These are phyloP conservation scores for Phytophthora parvispora DNA, from an alignment of 352 stramenopile species.

Conservation along the genomic window DNA sequence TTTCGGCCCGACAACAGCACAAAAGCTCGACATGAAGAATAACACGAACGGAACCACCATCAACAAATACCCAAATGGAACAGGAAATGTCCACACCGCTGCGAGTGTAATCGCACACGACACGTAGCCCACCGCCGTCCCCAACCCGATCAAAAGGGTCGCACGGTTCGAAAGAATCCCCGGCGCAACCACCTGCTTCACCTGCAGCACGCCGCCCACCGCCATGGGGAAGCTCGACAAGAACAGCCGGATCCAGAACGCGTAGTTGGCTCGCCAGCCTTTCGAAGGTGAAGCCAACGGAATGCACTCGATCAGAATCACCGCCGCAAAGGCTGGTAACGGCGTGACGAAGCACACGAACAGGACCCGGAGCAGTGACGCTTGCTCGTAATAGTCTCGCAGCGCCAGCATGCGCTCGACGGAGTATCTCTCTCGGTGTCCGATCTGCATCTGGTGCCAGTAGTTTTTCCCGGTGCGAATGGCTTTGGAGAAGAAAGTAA, in stretches of 20 bases:
- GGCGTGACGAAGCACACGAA: conserved; percentile 4
- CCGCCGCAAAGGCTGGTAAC: conserved; percentile 11
- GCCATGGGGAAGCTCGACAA: conserved; percentile 13
- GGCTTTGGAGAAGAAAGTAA: neutral
- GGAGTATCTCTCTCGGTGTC: conserved; percentile 6
- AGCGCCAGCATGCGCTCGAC: conserved; percentile 5
- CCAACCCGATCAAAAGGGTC: neutral
- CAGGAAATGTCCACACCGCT: conserved; percentile 7
- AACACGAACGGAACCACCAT: neutral
- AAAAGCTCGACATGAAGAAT: neutral
- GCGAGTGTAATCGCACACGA: conserved; percentile 6
- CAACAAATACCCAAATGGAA: conserved; percentile 11
- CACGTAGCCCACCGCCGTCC: neutral
- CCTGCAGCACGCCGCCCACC: neutral
- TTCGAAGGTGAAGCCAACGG: conserved; percentile 15
- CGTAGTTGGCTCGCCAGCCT: conserved; percentile 29
- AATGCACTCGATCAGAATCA: conserved; percentile 27
- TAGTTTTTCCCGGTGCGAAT: neutral
- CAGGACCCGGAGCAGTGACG: conserved; percentile 1
- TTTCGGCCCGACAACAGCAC: neutral
- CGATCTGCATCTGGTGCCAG: conserved; percentile 10
- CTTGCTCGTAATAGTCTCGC: conserved; percentile 10
- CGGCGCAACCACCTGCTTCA: neutral
- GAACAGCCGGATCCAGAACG: conserved; percentile 31
- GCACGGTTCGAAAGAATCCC: conserved; percentile 6